phyloP scores from a whole-genome alignment of 192 early-diverging fungal genomes.

The Lobosporangium transversale region DNA sequence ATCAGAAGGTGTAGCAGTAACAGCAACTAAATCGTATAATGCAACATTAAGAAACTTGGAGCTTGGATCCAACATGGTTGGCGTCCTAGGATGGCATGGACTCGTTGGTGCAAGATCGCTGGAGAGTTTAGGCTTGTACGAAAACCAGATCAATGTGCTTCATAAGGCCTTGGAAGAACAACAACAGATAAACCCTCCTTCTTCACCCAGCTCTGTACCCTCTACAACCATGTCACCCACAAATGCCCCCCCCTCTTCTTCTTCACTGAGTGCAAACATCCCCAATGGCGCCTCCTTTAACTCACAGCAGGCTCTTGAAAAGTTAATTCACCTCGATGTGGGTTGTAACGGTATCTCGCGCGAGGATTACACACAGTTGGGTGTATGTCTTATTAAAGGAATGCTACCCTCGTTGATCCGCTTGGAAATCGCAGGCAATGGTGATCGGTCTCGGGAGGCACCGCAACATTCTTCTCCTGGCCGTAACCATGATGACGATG shows the following conservation, averaged over 20 bases:
- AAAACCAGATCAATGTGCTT: slow-evolving; percentile 52
- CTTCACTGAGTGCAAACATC: neutral
- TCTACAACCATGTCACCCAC: neutral
- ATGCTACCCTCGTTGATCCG: slow-evolving; percentile 48
- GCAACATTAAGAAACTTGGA: slow-evolving; percentile 47
- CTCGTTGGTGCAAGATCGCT: slow-evolving; percentile 49
- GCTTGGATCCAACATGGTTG: slow-evolving; percentile 56
- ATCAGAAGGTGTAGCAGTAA: too few species aligned
- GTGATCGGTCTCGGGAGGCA: slow-evolving; percentile 36
- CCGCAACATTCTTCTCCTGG: slow-evolving; percentile 15
- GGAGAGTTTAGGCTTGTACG: slow-evolving; percentile 56
- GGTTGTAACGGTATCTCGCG: slow-evolving; percentile 57
- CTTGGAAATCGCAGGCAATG: slow-evolving; percentile 63
- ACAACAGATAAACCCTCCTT: slow-evolving; percentile 5
- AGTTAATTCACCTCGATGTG: slow-evolving; percentile 54
- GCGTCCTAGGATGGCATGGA: slow-evolving; percentile 49
- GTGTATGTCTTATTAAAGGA: slow-evolving; percentile 48
- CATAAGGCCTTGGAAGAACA: slow-evolving; percentile 29
- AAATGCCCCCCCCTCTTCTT: too few species aligned
- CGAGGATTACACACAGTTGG: slow-evolving; percentile 55
- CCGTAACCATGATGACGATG: slow-evolving; percentile 4
- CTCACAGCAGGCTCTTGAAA: slow-evolving; percentile 8
- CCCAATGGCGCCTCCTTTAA: slow-evolving; percentile 9
- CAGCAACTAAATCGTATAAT: slow-evolving; percentile 1
- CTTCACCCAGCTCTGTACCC: neutral